Percentiles rank a stretch among this genome's conserved stretches.
These are phyloP conservation scores for Glomus cerebriforme DNA, from an alignment of 192 early-diverging fungal genomes.

Conservation along the genomic window DNA sequence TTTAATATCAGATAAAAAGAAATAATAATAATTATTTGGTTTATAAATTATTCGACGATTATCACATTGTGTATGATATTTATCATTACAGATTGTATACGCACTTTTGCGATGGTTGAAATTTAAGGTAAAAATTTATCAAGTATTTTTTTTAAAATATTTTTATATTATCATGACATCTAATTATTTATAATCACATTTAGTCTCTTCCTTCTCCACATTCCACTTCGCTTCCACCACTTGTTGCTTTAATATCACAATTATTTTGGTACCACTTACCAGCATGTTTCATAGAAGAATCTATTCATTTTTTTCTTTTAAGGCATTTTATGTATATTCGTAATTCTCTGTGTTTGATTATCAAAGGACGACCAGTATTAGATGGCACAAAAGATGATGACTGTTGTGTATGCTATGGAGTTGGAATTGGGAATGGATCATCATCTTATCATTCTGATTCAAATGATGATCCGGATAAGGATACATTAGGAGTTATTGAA, in stretches of 20 bases:
- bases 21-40: background rate
- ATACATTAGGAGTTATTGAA: slow-evolving; percentile 5
- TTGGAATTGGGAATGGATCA: slow-evolving; percentile 9
- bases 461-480: background rate
- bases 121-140: background rate
- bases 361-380: slow-evolving; percentile 2
- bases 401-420: slow-evolving; percentile 22
- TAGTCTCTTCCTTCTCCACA: slow-evolving; percentile 22
- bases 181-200: background rate
- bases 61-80: background rate
- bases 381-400: slow-evolving; percentile 19
- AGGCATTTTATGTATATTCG: slow-evolving; percentile 20
- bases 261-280: slow-evolving; percentile 15
- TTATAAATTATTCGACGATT: background rate
- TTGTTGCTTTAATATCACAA: slow-evolving; percentile 6
- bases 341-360: slow-evolving; percentile 13
- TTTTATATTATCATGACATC: background rate
- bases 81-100: slow-evolving; percentile 26
- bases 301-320: slow-evolving; percentile 15
- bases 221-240: slow-evolving; percentile 10
- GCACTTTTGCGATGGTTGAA: slow-evolving; percentile 26
- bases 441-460: slow-evolving; percentile 4
- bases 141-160: background rate
- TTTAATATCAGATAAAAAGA: background rate
- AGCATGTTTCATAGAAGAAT: slow-evolving; percentile 20